phyloP scores from a whole-genome alignment of 106 monocot species.

The Dendrobium nobile region DNA sequence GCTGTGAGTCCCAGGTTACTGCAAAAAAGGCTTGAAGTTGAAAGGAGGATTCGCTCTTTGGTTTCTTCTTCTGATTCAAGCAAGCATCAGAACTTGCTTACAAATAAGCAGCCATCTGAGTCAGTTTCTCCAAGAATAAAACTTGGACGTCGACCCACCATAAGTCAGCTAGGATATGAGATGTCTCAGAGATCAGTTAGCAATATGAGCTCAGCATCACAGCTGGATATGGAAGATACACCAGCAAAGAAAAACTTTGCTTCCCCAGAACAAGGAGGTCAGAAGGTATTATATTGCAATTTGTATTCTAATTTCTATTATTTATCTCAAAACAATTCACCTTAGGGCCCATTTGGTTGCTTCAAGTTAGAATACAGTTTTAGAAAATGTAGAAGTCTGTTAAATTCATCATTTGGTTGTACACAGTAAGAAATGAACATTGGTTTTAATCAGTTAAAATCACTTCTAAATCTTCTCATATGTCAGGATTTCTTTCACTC shows the following conservation, averaged over 20 bases:
- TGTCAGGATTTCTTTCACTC: too few relatives aligned
- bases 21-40: constrained; percentile 26
- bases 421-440: not conserved
- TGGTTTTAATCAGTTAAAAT: not conserved
- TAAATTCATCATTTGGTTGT: not conserved
- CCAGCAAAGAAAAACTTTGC: constrained; percentile 1
- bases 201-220: constrained; percentile 20
- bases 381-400: not conserved
- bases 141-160: constrained; percentile 20
- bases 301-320: not conserved
- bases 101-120: constrained; percentile 28
- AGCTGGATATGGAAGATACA: constrained; percentile 24
- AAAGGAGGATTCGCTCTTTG: constrained; percentile 21
- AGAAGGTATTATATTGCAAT: constrained; percentile 25
- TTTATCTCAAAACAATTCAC: not conserved
- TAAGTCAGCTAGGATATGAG: constrained; percentile 19
- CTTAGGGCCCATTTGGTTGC: not conserved
- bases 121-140: constrained; percentile 46
- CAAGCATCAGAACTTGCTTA: constrained; percentile 4
- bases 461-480: not conserved
- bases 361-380: not conserved
- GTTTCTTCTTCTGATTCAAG: constrained; percentile 15
- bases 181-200: constrained; percentile 28
- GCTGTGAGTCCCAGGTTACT: constrained; percentile 44
- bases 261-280: constrained; percentile 20